Evolutionary conservation across 495 filamentous ascomycete species (phyloP), one percentile per base, ranked within the genome.

Genomic region (Penicillium antarcticum): DNA sequence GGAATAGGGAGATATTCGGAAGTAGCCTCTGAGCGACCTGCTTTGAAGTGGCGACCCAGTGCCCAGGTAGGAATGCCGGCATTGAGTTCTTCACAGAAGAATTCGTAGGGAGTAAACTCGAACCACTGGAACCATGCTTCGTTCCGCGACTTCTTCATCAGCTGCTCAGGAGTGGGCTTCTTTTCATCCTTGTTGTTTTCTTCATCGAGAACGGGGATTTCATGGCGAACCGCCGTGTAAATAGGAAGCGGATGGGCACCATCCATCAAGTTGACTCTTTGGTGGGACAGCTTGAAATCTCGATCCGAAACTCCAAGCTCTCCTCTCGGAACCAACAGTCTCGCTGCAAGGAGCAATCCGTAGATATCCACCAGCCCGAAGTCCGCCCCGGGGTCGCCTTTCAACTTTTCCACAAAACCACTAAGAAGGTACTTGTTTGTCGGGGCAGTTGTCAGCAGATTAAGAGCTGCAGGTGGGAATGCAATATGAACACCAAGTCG

Each of bases 91-190:
- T 98, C 94, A 62, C 90, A 96, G 67, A 91, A 97, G 57, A 98
- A 85, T 68, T 98, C 94, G 57, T 95, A 98, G 0, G 94, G 94
- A 0, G 90, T 95, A 50, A 92, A 84, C 55, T 98, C 94, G 57
- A 96, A 97, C 94, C 94, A 98, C 60, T 98, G 92, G 56, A 98
- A 98, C 89, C 91, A 98, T 2, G 88, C 78, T 62, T 94, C 84
- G 44, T 77, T 79, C 56, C 80, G 84, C 2, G 89, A 85, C 43
- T 82, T 78, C 47, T 80, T 79, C 56, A 87, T 86, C 2, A 65
- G 55, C 18, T 75, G 70, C 31, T 81, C 77, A 18, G 70, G 72
- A 13, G 63, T 73, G 4, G 59, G 69, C n/a, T 72, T 48, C 32
- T 49, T 40, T 26, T 61, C 54, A 8, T 16, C 16, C 18, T 54